Conservation (phyloP, 176 grass and related monocot species). For the Triticum dicoccoides region DNA sequence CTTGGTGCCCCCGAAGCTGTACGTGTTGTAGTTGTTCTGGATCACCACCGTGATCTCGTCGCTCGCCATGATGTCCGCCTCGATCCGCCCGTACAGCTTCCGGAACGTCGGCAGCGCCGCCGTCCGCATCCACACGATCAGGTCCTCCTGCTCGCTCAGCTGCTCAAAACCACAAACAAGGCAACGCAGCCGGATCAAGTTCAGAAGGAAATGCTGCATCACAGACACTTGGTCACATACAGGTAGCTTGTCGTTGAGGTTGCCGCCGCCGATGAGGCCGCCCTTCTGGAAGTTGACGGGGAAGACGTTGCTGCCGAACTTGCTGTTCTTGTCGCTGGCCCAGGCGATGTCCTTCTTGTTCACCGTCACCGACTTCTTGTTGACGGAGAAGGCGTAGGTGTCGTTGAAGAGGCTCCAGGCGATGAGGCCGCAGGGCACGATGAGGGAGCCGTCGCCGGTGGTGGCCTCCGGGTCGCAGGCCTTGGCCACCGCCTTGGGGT, state of each 20-base stretch:
- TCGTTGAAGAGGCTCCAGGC: slow-evolving; percentile 97
- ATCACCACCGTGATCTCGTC: slow-evolving; percentile 78
- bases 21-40: slow-evolving; percentile 96
- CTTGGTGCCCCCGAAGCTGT: slow-evolving; percentile 82
- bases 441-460: slow-evolving; percentile 38
- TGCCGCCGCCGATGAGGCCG: slow-evolving; percentile 59
- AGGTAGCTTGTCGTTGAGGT: slow-evolving; percentile 67
- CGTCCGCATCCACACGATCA: slow-evolving; percentile 93
- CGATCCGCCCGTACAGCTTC: slow-evolving; percentile 88
- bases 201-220: no score
- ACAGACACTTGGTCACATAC: not conserved
- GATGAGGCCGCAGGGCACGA: slow-evolving; percentile 92
- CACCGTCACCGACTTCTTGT: slow-evolving; percentile 49
- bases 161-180: not conserved
- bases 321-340: slow-evolving; percentile 71
- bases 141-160: slow-evolving; percentile 86
- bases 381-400: slow-evolving; percentile 65
- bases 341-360: slow-evolving; percentile 95
- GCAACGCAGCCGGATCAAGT: not conserved
- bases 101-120: slow-evolving; percentile 79
- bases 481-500: slow-evolving; percentile 16
- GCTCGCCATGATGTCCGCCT: slow-evolving; percentile 57
- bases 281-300: slow-evolving; percentile 81
- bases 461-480: slow-evolving; percentile 67
- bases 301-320: slow-evolving; percentile 78